These are phyloP conservation scores for Kluyveromyces dobzhanskii DNA, from an alignment of 805 yeast genomes.

Conservation along the genomic window DNA sequence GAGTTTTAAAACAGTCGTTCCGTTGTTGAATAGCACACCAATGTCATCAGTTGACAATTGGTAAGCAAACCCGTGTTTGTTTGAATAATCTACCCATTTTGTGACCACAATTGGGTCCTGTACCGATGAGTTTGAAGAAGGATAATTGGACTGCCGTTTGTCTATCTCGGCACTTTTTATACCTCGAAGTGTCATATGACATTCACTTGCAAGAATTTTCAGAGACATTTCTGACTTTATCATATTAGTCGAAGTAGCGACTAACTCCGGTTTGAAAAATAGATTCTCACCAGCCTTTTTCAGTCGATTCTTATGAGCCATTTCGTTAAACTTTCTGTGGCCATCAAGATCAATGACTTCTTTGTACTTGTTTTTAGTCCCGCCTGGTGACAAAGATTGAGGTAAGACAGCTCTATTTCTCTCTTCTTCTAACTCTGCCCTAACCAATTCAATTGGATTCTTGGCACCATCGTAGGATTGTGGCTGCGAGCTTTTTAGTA, in stretches of 20 bases:
- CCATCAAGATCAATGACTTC: slow-evolving; percentile 44
- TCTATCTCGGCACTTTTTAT: slow-evolving; percentile 38
- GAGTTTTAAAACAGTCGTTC: slow-evolving; percentile 69
- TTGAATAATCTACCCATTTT: slow-evolving; percentile 97
- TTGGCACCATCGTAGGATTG: slow-evolving; percentile 26
- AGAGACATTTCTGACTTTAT: slow-evolving; percentile 32
- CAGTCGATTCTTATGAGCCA: slow-evolving; percentile 29
- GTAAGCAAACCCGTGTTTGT: slow-evolving; percentile 91
- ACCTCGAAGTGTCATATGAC: slow-evolving; percentile 38
- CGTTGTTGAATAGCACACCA: slow-evolving; percentile 84
- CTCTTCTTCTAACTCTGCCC: slow-evolving; percentile 61
- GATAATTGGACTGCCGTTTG: slow-evolving; percentile 33
- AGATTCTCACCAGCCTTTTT: slow-evolving; percentile 29
- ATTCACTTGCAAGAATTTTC: slow-evolving; percentile 37
- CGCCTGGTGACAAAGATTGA: slow-evolving; percentile 85
- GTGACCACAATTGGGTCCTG: slow-evolving; percentile 65
- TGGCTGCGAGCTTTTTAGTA: slow-evolving; percentile 28
- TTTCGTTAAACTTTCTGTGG: slow-evolving; percentile 26
- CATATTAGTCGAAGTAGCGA: slow-evolving; percentile 29
- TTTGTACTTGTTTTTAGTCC: slow-evolving; percentile 78
- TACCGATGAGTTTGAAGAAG: slow-evolving; percentile 24
- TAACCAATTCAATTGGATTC: slow-evolving; percentile 62
- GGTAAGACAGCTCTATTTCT: slow-evolving; percentile 68
- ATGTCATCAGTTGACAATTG: slow-evolving; percentile 84
- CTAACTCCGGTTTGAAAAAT: slow-evolving; percentile 19